These are phyloP conservation scores for Hirschioporus abietinus DNA, from an alignment of 768 basidiomycete genomes.

Conservation along the genomic window DNA sequence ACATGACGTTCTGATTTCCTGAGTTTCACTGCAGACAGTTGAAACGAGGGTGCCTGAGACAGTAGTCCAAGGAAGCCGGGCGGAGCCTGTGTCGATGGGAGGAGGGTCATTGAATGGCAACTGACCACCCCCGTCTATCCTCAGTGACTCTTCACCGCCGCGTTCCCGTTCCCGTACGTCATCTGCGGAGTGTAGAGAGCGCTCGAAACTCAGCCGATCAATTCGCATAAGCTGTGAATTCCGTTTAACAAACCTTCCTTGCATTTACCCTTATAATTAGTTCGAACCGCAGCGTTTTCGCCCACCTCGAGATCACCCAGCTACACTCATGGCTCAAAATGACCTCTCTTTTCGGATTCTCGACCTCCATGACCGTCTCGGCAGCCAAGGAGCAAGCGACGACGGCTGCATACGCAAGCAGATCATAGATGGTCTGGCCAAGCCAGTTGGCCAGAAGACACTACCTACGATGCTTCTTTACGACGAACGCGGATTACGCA, in stretches of 20 bases:
- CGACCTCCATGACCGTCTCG: slow-evolving; percentile 13
- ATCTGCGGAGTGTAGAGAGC: background rate
- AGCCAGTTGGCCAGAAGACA: slow-evolving; percentile 48
- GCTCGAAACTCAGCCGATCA: background rate
- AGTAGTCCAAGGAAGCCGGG: background rate
- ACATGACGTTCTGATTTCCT: background rate
- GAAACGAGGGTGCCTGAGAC: background rate
- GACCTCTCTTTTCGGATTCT: slow-evolving; percentile 22
- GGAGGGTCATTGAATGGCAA: background rate
- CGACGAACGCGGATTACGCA: slow-evolving; percentile 75
- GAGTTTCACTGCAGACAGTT: background rate
- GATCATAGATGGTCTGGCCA: slow-evolving; percentile 51
- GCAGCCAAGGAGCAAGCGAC: slow-evolving; percentile 27
- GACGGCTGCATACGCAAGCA: slow-evolving; percentile 31
- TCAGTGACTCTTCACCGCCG: background rate
- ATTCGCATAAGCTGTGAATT: background rate
- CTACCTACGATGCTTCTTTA: slow-evolving; percentile 85
- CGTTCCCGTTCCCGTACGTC: background rate
- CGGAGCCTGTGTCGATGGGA: background rate
- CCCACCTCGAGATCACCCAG: background rate
- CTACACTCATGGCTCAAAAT: background rate
- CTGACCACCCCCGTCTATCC: background rate
- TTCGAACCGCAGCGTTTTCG: background rate
- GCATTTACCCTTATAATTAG: background rate
- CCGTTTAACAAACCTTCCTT: background rate